phyloP scores from a whole-genome alignment of 179 eudicot genomes.

The Drosera spatulata region DNA sequence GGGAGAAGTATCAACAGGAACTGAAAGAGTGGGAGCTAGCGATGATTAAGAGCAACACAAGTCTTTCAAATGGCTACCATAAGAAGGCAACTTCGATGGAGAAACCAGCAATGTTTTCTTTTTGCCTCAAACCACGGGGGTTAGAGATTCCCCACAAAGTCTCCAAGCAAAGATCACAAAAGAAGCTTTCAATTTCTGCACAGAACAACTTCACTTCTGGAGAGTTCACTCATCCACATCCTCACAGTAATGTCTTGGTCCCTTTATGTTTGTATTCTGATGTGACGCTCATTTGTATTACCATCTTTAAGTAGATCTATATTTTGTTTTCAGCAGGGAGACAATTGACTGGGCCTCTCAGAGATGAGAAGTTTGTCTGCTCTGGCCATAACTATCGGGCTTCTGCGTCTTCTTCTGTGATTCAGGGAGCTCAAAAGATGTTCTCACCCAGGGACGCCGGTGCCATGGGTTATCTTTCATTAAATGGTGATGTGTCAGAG shows the following conservation, averaged over 20 bases:
- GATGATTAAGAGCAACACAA: slow-evolving; percentile 27
- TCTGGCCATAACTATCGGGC: slow-evolving; percentile 31
- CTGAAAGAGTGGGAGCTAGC: slow-evolving; percentile 74
- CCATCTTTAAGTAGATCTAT: neutral
- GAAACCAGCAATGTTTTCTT: slow-evolving; percentile 90
- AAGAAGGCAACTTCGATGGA: slow-evolving; percentile 41
- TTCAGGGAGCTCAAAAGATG: slow-evolving; percentile 35
- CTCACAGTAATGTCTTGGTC: slow-evolving; percentile 30
- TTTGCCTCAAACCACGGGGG: slow-evolving; percentile 90
- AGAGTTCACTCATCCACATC: slow-evolving; percentile 41
- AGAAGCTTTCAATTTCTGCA: slow-evolving; percentile 44
- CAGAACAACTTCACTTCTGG: slow-evolving; percentile 28
- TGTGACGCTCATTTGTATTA: neutral
- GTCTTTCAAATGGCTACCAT: slow-evolving; percentile 31
- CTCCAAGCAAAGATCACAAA: slow-evolving; percentile 80
- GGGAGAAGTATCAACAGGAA: slow-evolving; percentile 79
- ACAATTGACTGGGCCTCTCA: slow-evolving; percentile 41
- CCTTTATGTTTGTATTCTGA: neutral
- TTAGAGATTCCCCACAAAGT: slow-evolving; percentile 72
- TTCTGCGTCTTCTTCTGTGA: slow-evolving; percentile 51
- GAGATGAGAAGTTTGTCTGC: slow-evolving; percentile 47
- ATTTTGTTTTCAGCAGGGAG: slow-evolving; percentile 33
- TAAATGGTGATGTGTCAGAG: slow-evolving; percentile 42
- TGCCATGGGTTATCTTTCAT: slow-evolving; percentile 32
- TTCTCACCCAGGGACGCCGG: slow-evolving; percentile 48